Evolutionary conservation across 31 red algal species (phyloP), one percentile per base, ranked within the genome.

Genomic region (Odonthalia washingtoniensis): DNA sequence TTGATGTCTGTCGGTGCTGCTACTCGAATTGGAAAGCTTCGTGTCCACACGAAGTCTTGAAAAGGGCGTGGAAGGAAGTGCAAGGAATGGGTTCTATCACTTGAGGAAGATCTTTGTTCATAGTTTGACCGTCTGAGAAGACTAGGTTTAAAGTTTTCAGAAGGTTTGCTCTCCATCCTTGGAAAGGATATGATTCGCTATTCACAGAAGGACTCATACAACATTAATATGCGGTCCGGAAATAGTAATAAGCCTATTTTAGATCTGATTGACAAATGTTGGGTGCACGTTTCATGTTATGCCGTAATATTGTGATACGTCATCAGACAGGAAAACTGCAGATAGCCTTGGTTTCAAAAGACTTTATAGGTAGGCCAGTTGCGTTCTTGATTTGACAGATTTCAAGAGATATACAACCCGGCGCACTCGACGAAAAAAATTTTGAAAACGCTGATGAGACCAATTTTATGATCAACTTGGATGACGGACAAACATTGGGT

Each of bases 401-500:
- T 30, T 30, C 28, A 6, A 6, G 67, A 12, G 67, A 70, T 6
- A 34, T 70, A 12, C 14, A 70, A 30, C 14, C 28, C 9, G 74
- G 74, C 38, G 27, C 33, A 5, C 32, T 77, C 5, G 35, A 45
- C 5, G 74, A 77, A 77, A 27, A 77, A 77, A 16, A 77, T 46
- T 44, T 77, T 26, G 30, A 77, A 38, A 77, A 77, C 33, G 9
- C 16, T 36, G 67, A 70, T 26, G 67, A 70, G 28, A 70, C 67
- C 27, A 6, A 70, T 36, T 77, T 44, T 27, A 6, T 17, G 27
- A 77, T 77, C 74, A 45, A 77, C 40, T 16, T 45, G 74, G 40
- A 77, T 27, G 27, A 77, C 40, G 74, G 74, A 30, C 74, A 16
- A 18, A 77, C 74, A 17, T 39, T 77, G 21, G 74, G 35, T 17